Conservation (phyloP, 78 protist species). For the Protostelium mycophagum region DNA sequence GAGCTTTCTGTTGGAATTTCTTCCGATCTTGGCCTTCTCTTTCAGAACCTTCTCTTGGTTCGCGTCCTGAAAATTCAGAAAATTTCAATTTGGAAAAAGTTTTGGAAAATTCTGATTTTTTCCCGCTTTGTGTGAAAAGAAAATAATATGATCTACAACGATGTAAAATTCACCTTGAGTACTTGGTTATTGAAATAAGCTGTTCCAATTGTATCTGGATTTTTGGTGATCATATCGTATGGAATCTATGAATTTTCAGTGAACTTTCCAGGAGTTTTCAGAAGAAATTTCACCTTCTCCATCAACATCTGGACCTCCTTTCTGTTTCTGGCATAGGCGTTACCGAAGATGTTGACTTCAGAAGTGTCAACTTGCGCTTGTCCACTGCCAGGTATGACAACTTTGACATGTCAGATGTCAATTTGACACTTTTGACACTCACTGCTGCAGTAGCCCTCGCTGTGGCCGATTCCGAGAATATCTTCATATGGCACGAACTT, state of each 20-base stretch:
- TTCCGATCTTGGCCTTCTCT: too few species aligned
- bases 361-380: neutral
- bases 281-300: neutral
- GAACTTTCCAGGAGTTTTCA: neutral
- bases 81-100: too few species aligned
- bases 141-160: too few species aligned
- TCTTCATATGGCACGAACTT: neutral
- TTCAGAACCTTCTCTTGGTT: too few species aligned
- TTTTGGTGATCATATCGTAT: neutral
- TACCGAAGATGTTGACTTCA: neutral
- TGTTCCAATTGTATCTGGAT: neutral
- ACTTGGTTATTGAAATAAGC: neutral
- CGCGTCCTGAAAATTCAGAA: too few species aligned
- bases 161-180: too few species aligned
- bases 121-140: too few species aligned
- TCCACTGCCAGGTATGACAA: neutral
- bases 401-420: neutral
- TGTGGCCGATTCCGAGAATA: neutral
- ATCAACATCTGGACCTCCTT: neutral
- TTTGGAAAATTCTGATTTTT: too few species aligned
- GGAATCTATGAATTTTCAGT: neutral
- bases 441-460: neutral
- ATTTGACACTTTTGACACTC: neutral
- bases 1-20: too few species aligned
- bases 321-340: neutral